Evolutionary conservation across 176 grass and related monocot species (phyloP), one percentile per base, ranked within the genome.

Genomic region (Oryza brachyantha): DNA sequence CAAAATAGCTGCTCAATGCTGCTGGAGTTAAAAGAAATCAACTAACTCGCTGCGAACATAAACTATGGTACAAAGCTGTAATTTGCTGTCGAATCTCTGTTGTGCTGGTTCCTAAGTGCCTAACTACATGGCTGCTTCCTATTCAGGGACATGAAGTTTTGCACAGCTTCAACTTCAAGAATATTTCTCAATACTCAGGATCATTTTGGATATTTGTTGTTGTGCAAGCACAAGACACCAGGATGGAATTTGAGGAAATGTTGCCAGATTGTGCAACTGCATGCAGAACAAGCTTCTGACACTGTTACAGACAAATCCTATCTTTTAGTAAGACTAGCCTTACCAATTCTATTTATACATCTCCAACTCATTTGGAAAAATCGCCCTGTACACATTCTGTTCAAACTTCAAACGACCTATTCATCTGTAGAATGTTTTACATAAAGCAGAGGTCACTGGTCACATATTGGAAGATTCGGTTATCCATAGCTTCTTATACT

Each of bases 271-370:
- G 75, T 78, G 73, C 40, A 25, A 73, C 35, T 75, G 16, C 43
- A 72, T 58, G 72, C 76, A 89, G 34, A 71, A 38, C 36, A 39
- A 76, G 71, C 52, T 80, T 55, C 65, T 48, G 65, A 40, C 64
- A 48, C 58, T 32, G 31, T 32, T 32, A 32, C 31, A 32, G 31
- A 39, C 38, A 38, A 50, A 68, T 25, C 61, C 45, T 64, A 22
- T 79, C 34, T 57, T 61, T 36, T 61, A 52, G 61, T 36, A 74
- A 75, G 62, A 88, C 46, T 78, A 55, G 50, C 50, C 21, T 88
- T 84, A 70, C 63, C 12, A 52, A 73, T 31, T 61, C 61, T 74
- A 48, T 79, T 69, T 75, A 84, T 84, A 68, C 57, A 76, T 55
- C 55, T 79, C 28, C 63, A 59, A 2, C 74, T 37, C 32, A 46